Evolutionary conservation across 768 basidiomycete genomes (phyloP), one percentile per base, ranked within the genome.

Genomic region (Amanita brunnescens): DNA sequence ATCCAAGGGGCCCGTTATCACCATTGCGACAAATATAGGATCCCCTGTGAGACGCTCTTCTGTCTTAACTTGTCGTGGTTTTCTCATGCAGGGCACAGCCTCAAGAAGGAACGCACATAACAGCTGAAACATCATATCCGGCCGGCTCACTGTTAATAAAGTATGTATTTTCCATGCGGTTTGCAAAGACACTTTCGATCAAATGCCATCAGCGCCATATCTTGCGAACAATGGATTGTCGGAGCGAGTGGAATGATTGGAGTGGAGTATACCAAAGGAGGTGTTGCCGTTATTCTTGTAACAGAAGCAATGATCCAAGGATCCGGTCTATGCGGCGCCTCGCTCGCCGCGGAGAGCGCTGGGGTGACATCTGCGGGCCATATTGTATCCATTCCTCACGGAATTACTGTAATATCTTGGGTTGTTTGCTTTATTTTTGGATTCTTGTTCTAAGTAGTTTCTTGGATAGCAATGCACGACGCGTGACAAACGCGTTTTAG

Each of bases 21-120:
- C 79, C 10, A 64, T 88, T 35, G 55, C 83, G 55, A 88, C 84
- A 20, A 86, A 83, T 65, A 78, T 87, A 54, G 87, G 85, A 29
- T 85, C 84, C 49, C 83, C 85, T 18, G 85, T 86, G 61, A 50
- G 75, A 29, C 26, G n/a, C 37, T 42, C 16, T 50, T n/a, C 23
- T 42, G 6, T 42, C 37, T 29, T 55, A 16, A 21, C 26, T 14
- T 45, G 5, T 29, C 16, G 35, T 13, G 6, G 20, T 39, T 7
- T 24, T 49, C 6, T 13, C 38, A 12, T 18, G 34, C 14, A 34
- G 20, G 49, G 37, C 45, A 2, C 57, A 82, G 83, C 79, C 82
- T 2, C 70, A 72, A 56, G 81, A 82, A 58, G 66, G 70, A 20
- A 80, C 73, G 6, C 65, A 71, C 56, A 71, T 81, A 46, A 70